phyloP scores from a whole-genome alignment of 73 alveolate genomes.

The Paramecium pentaurelia region DNA sequence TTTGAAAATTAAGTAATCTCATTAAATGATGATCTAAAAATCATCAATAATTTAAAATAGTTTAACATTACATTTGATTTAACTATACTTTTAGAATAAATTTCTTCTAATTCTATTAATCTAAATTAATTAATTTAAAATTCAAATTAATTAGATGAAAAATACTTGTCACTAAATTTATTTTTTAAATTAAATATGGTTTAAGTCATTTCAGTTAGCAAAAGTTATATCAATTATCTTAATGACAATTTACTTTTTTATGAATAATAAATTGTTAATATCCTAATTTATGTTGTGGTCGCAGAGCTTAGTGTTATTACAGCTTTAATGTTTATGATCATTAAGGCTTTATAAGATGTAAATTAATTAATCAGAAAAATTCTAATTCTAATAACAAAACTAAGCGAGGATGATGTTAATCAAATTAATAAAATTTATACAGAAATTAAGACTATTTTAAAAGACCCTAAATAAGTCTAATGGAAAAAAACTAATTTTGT shows the following conservation, averaged over 20 bases:
- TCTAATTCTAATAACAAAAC: background rate
- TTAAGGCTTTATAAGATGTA: background rate
- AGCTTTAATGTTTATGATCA: background rate
- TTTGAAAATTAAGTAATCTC: background rate
- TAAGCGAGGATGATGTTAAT: background rate
- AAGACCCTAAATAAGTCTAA: slow-evolving; percentile 1
- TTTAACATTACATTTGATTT: background rate
- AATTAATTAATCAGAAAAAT: background rate
- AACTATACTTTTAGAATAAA: background rate
- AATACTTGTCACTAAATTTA: background rate
- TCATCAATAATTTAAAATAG: background rate
- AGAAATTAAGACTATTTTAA: background rate
- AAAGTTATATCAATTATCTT: background rate
- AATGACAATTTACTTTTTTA: background rate
- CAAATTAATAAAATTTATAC: background rate
- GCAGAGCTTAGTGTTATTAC: background rate
- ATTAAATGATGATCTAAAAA: background rate
- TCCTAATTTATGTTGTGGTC: background rate
- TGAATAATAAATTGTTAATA: slow-evolving; percentile 11
- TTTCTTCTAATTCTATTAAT: background rate
- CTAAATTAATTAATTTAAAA: background rate
- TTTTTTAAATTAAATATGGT: slow-evolving; percentile 16
- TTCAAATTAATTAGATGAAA: background rate
- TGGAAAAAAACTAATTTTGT: slow-evolving; percentile 15
- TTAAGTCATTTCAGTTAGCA: background rate